These are phyloP conservation scores for Saturnispora ahearnii DNA, from an alignment of 805 yeast species.

Conservation along the genomic window DNA sequence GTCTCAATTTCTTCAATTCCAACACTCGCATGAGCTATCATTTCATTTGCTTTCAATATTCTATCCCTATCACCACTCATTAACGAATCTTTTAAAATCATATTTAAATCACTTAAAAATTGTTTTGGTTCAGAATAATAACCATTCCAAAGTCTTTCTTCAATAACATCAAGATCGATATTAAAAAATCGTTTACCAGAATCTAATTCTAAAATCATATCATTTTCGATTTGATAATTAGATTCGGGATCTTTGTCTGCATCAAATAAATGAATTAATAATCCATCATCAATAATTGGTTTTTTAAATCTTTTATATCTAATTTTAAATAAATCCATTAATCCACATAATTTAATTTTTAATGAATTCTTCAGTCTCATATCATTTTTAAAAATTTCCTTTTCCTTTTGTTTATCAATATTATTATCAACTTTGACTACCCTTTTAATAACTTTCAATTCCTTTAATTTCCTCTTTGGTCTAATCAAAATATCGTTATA, in stretches of 20 bases:
- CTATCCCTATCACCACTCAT: constrained; percentile 78
- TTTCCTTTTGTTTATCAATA: constrained; percentile 33
- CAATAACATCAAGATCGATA: constrained; percentile 90
- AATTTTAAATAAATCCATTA: constrained; percentile 82
- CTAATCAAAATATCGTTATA: constrained; percentile 56
- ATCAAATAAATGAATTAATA: constrained; percentile 70
- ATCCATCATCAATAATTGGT: constrained; percentile 76
- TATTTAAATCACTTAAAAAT: constrained; percentile 72
- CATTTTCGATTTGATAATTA: constrained; percentile 44
- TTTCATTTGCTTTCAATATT: constrained; percentile 74
- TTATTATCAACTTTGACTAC: background rate
- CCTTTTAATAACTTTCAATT: constrained; percentile 25
- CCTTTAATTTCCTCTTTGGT: constrained; percentile 39
- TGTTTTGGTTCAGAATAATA: constrained; percentile 89
- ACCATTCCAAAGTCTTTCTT: constrained; percentile 96
- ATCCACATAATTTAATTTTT: constrained; percentile 74
- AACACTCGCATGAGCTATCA: constrained; percentile 94
- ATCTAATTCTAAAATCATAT: constrained; percentile 71
- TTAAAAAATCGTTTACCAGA: constrained; percentile 70
- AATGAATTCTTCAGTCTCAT: constrained; percentile 75
- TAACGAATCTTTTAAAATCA: constrained; percentile 72
- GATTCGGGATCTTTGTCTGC: constrained; percentile 33
- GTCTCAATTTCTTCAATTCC: constrained; percentile 82
- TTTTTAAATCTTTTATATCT: constrained; percentile 86
- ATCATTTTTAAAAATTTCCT: constrained; percentile 40